Evolutionary conservation across 257 asterid genomes (phyloP).

Genomic region (Pogostemon cablin): DNA sequence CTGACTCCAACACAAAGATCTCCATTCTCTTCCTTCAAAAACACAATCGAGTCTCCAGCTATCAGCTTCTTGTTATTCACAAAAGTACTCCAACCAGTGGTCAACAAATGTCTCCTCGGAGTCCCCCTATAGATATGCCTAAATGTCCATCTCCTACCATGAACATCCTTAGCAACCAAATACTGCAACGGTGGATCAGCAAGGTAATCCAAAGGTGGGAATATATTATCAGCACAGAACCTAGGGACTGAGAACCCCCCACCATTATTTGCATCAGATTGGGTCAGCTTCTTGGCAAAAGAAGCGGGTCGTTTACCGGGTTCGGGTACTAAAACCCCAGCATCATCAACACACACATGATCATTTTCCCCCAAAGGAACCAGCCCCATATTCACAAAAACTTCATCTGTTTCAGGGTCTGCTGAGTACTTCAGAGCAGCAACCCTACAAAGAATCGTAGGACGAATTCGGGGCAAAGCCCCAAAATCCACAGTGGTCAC

Average conservation of each 20-base stretch:
- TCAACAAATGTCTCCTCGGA: conserved; percentile 51
- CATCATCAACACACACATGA: conserved; percentile 22
- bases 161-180: conserved; percentile 40
- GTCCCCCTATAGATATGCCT: conserved; percentile 51
- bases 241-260: conserved; percentile 49
- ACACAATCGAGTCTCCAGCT: conserved; percentile 49
- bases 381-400: conserved; percentile 43
- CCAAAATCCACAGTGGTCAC: conserved; percentile 35
- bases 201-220: conserved; percentile 40
- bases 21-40: conserved; percentile 43
- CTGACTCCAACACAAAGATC: conserved; percentile 44
- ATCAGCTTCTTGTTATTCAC: conserved; percentile 50
- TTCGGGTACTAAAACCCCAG: conserved; percentile 22
- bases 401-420: conserved; percentile 47
- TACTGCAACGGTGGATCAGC: conserved; percentile 45
- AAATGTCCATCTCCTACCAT: conserved; percentile 39
- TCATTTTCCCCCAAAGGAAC: conserved; percentile 31
- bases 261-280: conserved; percentile 47
- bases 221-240: conserved; percentile 44
- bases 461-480: conserved; percentile 34
- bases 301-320: conserved; percentile 31
- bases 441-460: conserved; percentile 42
- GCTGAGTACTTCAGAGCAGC: conserved; percentile 36
- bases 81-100: conserved; percentile 53
- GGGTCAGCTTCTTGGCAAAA: conserved; percentile 43